These are phyloP conservation scores for Lithohypha guttulata DNA, from an alignment of 2,329 filamentous ascomycete species.

Conservation along the genomic window DNA sequence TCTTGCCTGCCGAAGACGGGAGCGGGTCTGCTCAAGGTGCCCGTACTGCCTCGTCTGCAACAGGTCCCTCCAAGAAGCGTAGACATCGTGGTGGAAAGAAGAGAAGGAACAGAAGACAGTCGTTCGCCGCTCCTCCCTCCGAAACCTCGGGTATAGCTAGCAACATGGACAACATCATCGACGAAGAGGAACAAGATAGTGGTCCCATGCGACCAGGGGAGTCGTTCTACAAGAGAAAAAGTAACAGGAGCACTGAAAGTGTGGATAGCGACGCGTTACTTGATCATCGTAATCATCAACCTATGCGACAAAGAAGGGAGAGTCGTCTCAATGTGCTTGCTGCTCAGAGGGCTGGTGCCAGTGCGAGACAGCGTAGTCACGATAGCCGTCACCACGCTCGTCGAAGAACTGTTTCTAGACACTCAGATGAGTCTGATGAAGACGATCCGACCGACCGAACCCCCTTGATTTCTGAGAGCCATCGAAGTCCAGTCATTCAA, in stretches of 20 bases:
- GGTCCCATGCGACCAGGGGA: conserved; percentile 28
- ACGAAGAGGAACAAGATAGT: conserved; percentile 15
- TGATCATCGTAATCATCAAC: conserved; percentile 62
- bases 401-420: conserved; percentile 9
- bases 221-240: conserved; percentile 45
- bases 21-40: conserved; percentile 2
- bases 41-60: conserved; percentile 4
- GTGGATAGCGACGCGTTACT: conserved; percentile 79
- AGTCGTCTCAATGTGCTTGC: conserved; percentile 26
- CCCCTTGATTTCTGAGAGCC: conserved; percentile 37
- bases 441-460: conserved; percentile 39
- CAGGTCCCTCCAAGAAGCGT: conserved; percentile 47
- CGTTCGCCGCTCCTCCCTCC: conserved; percentile 55
- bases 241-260: conserved; percentile 69
- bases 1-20: neutral
- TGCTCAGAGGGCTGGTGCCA: conserved; percentile 2
- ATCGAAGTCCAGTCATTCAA: conserved; percentile 11
- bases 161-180: conserved; percentile 24
- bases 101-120: conserved; percentile 64
- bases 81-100: conserved; percentile 69
- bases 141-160: conserved; percentile 38
- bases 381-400: conserved; percentile 8
- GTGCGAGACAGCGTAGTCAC: conserved; percentile 2
- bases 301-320: conserved; percentile 53
- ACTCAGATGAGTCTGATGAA: conserved; percentile 7